These are phyloP conservation scores for Glycine latifolia DNA, from an alignment of 306 rosid genomes.

Conservation along the genomic window DNA sequence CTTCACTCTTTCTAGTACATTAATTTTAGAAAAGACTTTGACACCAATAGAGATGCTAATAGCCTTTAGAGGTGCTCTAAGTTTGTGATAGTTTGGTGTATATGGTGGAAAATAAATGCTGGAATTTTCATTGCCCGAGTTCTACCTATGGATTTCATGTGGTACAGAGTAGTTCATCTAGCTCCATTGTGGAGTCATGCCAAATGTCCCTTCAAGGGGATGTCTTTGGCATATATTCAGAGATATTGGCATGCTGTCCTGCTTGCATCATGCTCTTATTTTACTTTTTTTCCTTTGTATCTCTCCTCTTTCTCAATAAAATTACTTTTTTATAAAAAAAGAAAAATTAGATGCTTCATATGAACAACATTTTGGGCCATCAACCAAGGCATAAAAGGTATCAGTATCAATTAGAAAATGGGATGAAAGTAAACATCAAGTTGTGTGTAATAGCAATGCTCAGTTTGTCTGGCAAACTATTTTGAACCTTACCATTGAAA, in stretches of 20 bases:
- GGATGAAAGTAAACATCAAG: neutral
- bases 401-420: neutral
- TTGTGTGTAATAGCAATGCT: neutral
- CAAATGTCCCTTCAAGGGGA: neutral
- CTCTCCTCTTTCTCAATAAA: neutral
- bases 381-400: constrained; percentile 12
- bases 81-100: neutral
- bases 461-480: constrained; percentile 17
- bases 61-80: neutral
- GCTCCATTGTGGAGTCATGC: neutral
- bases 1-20: neutral
- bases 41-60: neutral
- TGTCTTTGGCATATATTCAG: neutral
- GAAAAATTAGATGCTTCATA: neutral
- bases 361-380: constrained; percentile 25
- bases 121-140: neutral
- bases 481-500: constrained; percentile 22
- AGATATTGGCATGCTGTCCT: neutral
- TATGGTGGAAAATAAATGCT: neutral
- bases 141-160: neutral
- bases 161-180: neutral
- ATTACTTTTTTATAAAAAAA: neutral
- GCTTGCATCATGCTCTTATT: neutral
- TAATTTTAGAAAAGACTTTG: neutral
- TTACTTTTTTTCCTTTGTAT: neutral